phyloP scores from a whole-genome alignment of 805 yeast genomes.

The Suhomyces tanzawaensis region DNA sequence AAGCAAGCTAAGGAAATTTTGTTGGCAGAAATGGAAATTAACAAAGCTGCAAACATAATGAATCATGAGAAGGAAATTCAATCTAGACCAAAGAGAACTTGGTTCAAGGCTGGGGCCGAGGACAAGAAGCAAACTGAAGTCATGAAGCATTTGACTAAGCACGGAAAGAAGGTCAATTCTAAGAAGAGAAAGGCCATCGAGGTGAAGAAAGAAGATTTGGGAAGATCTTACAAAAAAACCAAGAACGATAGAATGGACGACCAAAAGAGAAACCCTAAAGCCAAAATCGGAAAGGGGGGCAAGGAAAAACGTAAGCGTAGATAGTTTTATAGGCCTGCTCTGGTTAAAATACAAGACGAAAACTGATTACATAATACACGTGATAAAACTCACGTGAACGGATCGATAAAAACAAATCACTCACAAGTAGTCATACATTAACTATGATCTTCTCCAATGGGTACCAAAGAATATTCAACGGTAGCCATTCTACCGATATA shows the following conservation, averaged over 20 bases:
- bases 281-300: conserved; percentile 10
- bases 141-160: conserved; percentile 41
- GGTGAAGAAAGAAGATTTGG: conserved; percentile 48
- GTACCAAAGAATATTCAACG: conserved; percentile 25
- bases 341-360: too few species aligned
- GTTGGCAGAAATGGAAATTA: conserved; percentile 86
- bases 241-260: conserved; percentile 61
- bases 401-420: too few species aligned
- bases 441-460: conserved; percentile 15
- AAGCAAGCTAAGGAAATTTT: conserved; percentile 82
- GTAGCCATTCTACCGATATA: conserved; percentile 23
- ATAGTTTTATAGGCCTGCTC: too few species aligned
- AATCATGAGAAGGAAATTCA: conserved; percentile 79
- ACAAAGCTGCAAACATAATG: conserved; percentile 80
- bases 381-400: background rate
- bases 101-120: conserved; percentile 76
- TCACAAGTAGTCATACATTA: too few species aligned
- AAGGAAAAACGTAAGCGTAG: too few species aligned
- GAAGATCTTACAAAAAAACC: conserved; percentile 76
- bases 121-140: conserved; percentile 43
- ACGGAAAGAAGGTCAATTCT: conserved; percentile 57
- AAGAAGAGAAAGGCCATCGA: conserved; percentile 73
- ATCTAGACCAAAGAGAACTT: conserved; percentile 90
- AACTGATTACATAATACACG: too few species aligned
- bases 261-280: conserved; percentile 37